Evolutionary conservation across 2,329 filamentous ascomycete genomes (phyloP).

Genomic region (Daldinia sp.): DNA sequence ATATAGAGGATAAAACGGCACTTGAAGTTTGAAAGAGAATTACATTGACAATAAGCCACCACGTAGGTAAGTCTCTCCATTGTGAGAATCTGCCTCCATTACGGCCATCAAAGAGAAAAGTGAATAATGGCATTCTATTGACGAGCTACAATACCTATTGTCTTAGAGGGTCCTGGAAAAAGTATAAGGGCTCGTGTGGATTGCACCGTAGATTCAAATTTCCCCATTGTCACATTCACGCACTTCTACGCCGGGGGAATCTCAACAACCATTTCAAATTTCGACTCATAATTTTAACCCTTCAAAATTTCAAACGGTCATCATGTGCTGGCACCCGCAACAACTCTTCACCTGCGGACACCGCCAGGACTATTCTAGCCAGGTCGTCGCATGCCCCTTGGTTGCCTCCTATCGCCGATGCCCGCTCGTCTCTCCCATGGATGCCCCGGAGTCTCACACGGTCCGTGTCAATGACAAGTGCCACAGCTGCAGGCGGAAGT

Average conservation of each 20-base stretch:
- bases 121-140: neutral
- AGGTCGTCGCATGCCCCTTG: conserved; percentile 25
- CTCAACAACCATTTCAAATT: neutral
- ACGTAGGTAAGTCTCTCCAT: no score
- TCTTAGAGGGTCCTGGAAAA: neutral
- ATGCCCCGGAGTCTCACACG: conserved; percentile 25
- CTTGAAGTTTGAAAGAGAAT: neutral
- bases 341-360: conserved; percentile 36
- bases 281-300: neutral
- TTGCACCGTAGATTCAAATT: neutral
- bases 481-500: conserved; percentile 7
- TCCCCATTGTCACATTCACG: conserved; percentile 4
- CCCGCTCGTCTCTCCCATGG: conserved; percentile 20
- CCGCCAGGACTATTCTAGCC: conserved; percentile 32
- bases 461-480: conserved; percentile 13
- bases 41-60: neutral
- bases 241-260: conserved; percentile 11
- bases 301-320: conserved; percentile 8
- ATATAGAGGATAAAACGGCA: neutral
- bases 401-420: conserved; percentile 31
- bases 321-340: conserved; percentile 43
- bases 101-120: neutral
- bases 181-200: neutral
- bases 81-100: neutral
- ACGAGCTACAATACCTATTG: neutral